Percentiles rank a stretch among this genome's conserved stretches.
These are phyloP conservation scores for Cryphonectria carpinicola DNA, from an alignment of 2,329 filamentous ascomycete genomes.

Conservation along the genomic window DNA sequence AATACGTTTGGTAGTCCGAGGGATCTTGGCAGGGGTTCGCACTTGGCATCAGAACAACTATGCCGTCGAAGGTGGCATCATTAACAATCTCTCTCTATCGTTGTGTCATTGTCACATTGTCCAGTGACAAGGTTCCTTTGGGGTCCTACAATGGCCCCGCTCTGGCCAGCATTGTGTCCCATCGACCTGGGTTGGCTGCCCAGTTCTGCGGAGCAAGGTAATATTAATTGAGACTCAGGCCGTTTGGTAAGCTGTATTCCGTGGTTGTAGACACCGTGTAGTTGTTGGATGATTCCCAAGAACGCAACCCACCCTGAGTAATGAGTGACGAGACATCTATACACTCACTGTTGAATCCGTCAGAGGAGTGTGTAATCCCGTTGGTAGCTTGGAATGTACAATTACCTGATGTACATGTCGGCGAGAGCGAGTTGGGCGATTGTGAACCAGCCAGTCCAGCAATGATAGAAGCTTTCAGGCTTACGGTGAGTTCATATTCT, in stretches of 20 bases:
- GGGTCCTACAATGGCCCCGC: too few relatives aligned
- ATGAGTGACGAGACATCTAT: constrained; percentile 5
- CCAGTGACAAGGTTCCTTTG: neutral
- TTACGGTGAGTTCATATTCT: neutral
- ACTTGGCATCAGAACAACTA: neutral
- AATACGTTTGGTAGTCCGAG: neutral
- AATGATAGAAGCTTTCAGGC: neutral
- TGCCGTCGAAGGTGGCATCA: neutral
- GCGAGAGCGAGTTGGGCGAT: neutral
- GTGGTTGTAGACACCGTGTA: neutral
- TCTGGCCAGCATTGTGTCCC: neutral
- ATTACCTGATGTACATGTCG: constrained; percentile 1
- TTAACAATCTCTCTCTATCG: constrained; percentile 2
- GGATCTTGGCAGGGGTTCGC: neutral
- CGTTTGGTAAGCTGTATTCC: neutral
- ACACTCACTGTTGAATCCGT: neutral
- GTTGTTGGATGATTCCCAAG: neutral
- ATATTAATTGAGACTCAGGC: neutral
- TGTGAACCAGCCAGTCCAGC: neutral
- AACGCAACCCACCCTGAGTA: neutral
- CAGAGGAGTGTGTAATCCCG: neutral
- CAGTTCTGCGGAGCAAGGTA: neutral
- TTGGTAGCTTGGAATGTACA: neutral
- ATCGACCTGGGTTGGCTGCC: neutral
- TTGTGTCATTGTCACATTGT: constrained; percentile 11